These are phyloP conservation scores for Scenedesmus sp. DNA, from an alignment of 163 green algal genomes.

Conservation along the genomic window DNA sequence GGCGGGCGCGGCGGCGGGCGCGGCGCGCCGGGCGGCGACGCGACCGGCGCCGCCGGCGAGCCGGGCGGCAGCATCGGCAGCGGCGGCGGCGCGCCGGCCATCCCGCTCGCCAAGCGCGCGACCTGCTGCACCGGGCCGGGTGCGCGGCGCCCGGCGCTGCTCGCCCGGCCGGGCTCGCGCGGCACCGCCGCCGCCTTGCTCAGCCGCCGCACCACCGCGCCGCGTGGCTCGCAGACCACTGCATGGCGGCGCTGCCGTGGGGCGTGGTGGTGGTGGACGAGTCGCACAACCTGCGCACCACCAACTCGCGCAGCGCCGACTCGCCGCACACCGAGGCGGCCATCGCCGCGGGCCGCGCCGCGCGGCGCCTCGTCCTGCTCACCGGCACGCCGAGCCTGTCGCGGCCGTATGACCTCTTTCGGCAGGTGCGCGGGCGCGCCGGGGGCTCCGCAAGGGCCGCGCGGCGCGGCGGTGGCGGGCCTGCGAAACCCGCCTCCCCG, in stretches of 20 bases:
- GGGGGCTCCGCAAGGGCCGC: too few relatives aligned
- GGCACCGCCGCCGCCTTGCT: not conserved
- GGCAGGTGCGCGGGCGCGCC: too few relatives aligned
- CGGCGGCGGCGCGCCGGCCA: conserved; percentile 16
- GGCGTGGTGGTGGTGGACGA: conserved; percentile 90
- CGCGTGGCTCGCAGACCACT: conserved; percentile 52
- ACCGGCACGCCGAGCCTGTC: conserved; percentile 89
- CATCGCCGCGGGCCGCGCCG: conserved; percentile 51
- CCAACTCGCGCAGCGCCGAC: conserved; percentile 67
- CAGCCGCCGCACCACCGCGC: not conserved
- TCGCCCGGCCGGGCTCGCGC: too few relatives aligned
- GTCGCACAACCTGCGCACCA: conserved; percentile 76
- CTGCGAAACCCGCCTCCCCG: not conserved
- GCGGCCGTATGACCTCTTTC: conserved; percentile 92
- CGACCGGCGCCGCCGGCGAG: not conserved
- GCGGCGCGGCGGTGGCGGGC: not conserved
- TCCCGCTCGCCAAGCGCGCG: not conserved
- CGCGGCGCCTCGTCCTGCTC: conserved; percentile 78
- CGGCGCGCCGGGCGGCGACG: too few relatives aligned
- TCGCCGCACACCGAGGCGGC: conserved; percentile 79
- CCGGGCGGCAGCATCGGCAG: not conserved
- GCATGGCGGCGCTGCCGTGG: conserved; percentile 83
- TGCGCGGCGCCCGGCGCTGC: too few relatives aligned
- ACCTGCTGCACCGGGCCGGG: too few relatives aligned
- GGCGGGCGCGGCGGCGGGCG: not conserved